Evolutionary conservation across 495 filamentous ascomycete species (phyloP).

Genomic region (Thermochaetoides thermophila): DNA sequence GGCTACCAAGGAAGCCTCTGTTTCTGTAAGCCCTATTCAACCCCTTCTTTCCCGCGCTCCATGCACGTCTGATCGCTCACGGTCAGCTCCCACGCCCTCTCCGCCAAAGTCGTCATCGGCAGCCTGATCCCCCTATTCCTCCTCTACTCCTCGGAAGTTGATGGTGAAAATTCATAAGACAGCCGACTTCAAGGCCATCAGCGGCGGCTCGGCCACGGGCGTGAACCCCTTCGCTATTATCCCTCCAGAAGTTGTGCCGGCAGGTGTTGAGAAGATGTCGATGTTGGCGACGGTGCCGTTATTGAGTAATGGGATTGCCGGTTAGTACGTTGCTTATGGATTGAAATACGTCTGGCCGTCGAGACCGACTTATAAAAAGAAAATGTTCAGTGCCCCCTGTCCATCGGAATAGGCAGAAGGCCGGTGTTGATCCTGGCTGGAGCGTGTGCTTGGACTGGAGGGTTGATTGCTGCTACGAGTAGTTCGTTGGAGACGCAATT

Average conservation of each 20-base stretch:
- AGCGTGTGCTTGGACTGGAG: constrained; percentile 13
- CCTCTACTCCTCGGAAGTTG: constrained; percentile 14
- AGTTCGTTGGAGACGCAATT: constrained; percentile 10
- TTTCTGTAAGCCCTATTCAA: constrained; percentile 17
- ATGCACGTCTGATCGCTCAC: background rate
- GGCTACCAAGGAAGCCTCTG: constrained; percentile 8
- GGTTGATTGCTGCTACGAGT: constrained; percentile 12
- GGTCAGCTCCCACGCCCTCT: constrained; percentile 12
- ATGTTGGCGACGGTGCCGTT: constrained; percentile 14
- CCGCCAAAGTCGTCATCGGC: constrained; percentile 13
- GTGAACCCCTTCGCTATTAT: constrained; percentile 7
- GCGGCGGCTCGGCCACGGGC: constrained; percentile 3
- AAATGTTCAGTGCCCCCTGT: constrained; percentile 13
- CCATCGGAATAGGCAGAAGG: constrained; percentile 15
- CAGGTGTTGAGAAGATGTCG: constrained; percentile 10
- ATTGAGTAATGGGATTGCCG: constrained; percentile 11
- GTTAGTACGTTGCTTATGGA: constrained; percentile 6
- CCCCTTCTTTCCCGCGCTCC: background rate
- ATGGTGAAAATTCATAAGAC: constrained; percentile 12
- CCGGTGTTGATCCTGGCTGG: constrained; percentile 14
- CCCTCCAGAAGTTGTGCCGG: constrained; percentile 7
- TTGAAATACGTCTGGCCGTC: too few relatives aligned
- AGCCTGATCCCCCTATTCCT: constrained; percentile 15
- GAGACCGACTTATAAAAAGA: too few relatives aligned
- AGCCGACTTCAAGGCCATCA: constrained; percentile 4